Evolutionary conservation across 1,139 yeast genomes (phyloP), one percentile per base, ranked within the genome.

Genomic region (Lodderomyces orthopsilosis): DNA sequence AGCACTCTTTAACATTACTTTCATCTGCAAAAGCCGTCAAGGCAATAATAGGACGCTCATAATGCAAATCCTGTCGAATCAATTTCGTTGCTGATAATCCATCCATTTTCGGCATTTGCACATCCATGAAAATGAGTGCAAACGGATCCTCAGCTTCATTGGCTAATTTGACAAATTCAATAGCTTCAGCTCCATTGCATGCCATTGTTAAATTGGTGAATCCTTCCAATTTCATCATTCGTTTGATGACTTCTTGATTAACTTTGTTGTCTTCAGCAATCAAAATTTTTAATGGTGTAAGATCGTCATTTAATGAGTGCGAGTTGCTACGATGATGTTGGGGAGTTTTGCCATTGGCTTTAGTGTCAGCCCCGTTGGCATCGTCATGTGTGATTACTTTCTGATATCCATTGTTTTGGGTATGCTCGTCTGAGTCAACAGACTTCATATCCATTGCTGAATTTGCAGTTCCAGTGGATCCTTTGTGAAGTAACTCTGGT

Each of bases 211-310:
- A 72, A 50, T 84, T 77, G 6, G 63, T 64, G 50, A 86, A 77
- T 1, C 96, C 96, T 62, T 90, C 95, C 13, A 88, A 67, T 45
- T 75, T 75, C 46, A 93, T 70, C 95, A 91, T 89, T 47, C 96
- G 70, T 55, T 77, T 81, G 53, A 90, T 85, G 27, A 93, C 96
- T 60, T 89, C 95, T 61, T 90, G 97, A 59, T 93, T 91, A 12
- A 93, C 95, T 51, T 76, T 68, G 55, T 93, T 93, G 59, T 93
- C 98, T 57, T 93, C 98, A 0, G 97, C 98, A n/a, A 93, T 91
- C 45, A 93, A 70, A 15, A 93, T 82, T 41, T 73, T 75, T 42
- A 76, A 62, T 30, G 71, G 68, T 2, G 65, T 53, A 21, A 78
- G 44, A 26, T 61, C 61, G 35, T 61, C 65, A 27, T 60, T 50